Evolutionary conservation across 2,329 filamentous ascomycete species (phyloP).

Genomic region (Aureobasidium sp.): DNA sequence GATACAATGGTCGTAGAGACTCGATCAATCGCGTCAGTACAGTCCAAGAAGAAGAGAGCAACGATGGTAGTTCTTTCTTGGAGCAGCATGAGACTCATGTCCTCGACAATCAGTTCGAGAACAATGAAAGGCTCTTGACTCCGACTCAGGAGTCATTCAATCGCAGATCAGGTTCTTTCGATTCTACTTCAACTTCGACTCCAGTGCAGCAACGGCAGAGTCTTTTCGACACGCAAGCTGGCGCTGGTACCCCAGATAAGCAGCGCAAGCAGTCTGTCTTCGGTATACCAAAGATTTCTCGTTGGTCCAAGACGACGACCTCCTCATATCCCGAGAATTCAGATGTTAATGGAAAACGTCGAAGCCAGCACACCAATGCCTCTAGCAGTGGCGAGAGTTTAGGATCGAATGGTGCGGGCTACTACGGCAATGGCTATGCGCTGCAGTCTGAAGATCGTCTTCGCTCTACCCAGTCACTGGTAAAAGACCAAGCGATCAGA

Average conservation of each 20-base stretch:
- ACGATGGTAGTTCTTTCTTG: conserved; percentile 37
- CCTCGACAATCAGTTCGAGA: conserved; percentile 47
- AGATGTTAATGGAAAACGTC: conserved; percentile 51
- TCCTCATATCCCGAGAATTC: conserved; percentile 77
- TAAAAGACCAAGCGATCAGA: conserved; percentile 8
- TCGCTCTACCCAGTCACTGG: conserved; percentile 33
- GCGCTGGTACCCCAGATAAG: conserved; percentile 55
- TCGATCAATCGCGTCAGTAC: conserved; percentile 83
- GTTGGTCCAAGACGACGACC: conserved; percentile 94
- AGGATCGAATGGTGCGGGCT: conserved; percentile 26
- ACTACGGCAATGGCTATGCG: conserved; percentile 43
- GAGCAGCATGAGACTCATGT: conserved; percentile 38
- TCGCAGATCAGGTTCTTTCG: conserved; percentile 27
- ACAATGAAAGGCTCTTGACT: conserved; percentile 53
- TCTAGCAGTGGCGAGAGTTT: conserved; percentile 45
- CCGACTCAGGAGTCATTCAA: conserved; percentile 43
- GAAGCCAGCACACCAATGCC: conserved; percentile 52
- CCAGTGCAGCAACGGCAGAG: conserved; percentile 44
- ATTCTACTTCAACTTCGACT: conserved; percentile 27
- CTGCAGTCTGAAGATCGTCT: conserved; percentile 50
- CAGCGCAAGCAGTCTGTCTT: conserved; percentile 78
- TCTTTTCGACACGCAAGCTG: conserved; percentile 10
- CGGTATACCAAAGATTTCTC: conserved; percentile 72
- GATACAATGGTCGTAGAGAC: conserved; percentile 43
- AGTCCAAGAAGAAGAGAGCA: conserved; percentile 74